Percentiles rank a stretch among this genome's conserved stretches.
Conservation (phyloP, 2,329 filamentous ascomycete genomes). For the Colletotrichum sp. region DNA sequence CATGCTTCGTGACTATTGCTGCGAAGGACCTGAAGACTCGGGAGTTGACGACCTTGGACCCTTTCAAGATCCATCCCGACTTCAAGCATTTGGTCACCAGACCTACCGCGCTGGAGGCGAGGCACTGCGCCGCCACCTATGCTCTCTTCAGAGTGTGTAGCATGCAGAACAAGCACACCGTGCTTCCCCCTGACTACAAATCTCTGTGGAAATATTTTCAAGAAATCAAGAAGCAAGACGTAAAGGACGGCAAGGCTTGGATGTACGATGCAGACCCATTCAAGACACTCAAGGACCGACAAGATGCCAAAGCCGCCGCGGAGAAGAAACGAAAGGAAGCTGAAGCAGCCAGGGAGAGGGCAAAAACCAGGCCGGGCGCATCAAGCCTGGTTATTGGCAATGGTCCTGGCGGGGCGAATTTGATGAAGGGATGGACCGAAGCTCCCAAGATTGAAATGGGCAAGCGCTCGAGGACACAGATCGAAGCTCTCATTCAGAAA, state of each 20-base stretch:
- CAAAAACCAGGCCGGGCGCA: constrained; percentile 65
- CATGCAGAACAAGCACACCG: constrained; percentile 95
- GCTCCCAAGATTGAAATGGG: constrained; percentile 95
- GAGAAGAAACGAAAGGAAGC: constrained; percentile 82
- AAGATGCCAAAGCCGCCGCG: constrained; percentile 75
- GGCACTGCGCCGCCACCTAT: constrained; percentile 92
- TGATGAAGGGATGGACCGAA: constrained; percentile 78
- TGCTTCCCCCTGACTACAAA: constrained; percentile 88
- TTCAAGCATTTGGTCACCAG: constrained; percentile 79
- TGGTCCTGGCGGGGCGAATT: constrained; percentile 45
- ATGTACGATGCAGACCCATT: constrained; percentile 98
- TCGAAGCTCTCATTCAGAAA: constrained; percentile 80
- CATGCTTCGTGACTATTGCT: constrained; percentile 81
- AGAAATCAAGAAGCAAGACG: constrained; percentile 79
- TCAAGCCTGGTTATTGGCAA: constrained; percentile 60
- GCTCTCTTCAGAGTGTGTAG: constrained; percentile 90
- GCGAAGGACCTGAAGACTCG: constrained; percentile 81
- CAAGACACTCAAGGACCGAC: constrained; percentile 76
- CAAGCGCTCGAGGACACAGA: constrained; percentile 74
- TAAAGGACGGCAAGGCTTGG: constrained; percentile 79
- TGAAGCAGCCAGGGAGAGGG: constrained; percentile 71
- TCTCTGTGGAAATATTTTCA: constrained; percentile 92
- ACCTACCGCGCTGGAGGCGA: constrained; percentile 84
- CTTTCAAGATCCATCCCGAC: constrained; percentile 79
- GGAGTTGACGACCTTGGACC: constrained; percentile 75